Percentiles rank a stretch among this genome's conserved stretches.
Conservation (phyloP, 163 green algal genomes). For the Botryococcus braunii region DNA sequence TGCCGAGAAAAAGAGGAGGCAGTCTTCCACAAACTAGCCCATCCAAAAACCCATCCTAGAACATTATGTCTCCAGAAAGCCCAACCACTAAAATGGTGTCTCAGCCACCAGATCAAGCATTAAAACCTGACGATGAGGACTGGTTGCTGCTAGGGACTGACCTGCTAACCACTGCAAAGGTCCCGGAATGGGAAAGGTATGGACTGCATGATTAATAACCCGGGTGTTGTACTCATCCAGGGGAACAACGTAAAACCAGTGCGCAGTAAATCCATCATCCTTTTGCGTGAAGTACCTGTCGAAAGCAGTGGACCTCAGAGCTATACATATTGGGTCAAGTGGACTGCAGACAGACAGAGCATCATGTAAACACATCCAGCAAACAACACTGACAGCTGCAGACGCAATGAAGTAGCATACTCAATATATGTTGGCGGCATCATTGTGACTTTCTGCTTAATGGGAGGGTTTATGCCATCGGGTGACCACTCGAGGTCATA, state of each 20-base stretch:
- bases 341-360: too few species aligned
- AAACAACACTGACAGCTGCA: background rate
- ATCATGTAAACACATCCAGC: background rate
- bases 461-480: constrained; percentile 17
- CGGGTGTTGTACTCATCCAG: constrained; percentile 16
- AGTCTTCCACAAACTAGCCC: too few species aligned
- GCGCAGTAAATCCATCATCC: constrained; percentile 5
- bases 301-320: too few species aligned
- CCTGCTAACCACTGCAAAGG: background rate
- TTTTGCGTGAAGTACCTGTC: constrained; percentile 12
- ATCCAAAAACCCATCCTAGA: too few species aligned
- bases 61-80: too few species aligned
- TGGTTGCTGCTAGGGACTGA: too few species aligned
- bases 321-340: too few species aligned
- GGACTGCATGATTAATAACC: constrained; percentile 20
- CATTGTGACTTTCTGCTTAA: constrained; percentile 13
- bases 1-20: too few species aligned
- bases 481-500: constrained; percentile 27
- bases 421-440: constrained; percentile 16
- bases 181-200: constrained; percentile 6
- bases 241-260: constrained; percentile 19
- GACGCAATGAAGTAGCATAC: constrained; percentile 6
- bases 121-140: too few species aligned
- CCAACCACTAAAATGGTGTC: too few species aligned
- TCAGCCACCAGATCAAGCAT: too few species aligned